Conservation (phyloP, 2,329 filamentous ascomycete genomes). For the Xylogone sp. region DNA sequence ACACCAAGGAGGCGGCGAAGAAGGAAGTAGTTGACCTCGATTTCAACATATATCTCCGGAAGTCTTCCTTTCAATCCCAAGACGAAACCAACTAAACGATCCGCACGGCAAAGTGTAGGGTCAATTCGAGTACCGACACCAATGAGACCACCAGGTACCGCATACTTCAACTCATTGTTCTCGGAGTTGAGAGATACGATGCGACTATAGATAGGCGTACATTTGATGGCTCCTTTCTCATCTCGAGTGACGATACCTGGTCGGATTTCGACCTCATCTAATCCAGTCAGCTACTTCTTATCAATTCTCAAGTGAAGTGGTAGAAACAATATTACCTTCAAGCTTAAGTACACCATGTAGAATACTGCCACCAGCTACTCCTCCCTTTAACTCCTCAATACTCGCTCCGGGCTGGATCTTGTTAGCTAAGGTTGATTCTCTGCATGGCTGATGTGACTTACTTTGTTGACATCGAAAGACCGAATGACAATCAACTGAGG, state of each 20-base stretch:
- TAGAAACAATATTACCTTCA: too few species aligned
- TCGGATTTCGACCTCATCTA: constrained; percentile 94
- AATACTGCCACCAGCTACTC: constrained; percentile 96
- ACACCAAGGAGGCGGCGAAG: constrained; percentile 92
- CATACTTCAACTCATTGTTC: constrained; percentile 97
- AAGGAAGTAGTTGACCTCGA: constrained; percentile 99
- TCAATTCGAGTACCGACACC: constrained; percentile 98
- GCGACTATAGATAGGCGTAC: constrained; percentile 93
- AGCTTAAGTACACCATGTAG: constrained; percentile 95
- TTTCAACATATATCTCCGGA: constrained; percentile 95
- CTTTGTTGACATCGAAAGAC: constrained; percentile 98
- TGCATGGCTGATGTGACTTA: background rate
- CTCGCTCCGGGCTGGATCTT: constrained; percentile 75
- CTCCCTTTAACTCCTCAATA: constrained; percentile 97
- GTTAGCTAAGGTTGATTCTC: background rate
- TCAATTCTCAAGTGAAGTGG: background rate
- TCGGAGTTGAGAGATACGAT: constrained; percentile 96
- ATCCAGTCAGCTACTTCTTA: background rate
- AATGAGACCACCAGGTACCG: constrained; percentile 94
- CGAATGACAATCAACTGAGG: constrained; percentile 99
- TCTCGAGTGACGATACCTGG: constrained; percentile 98
- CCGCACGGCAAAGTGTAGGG: constrained; percentile 95
- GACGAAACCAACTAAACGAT: constrained; percentile 97
- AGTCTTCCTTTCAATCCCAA: constrained; percentile 90
- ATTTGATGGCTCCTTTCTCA: constrained; percentile 88